phyloP scores from a whole-genome alignment of 2,329 filamentous ascomycete genomes.

The Ploettnerulaceae sp. region DNA sequence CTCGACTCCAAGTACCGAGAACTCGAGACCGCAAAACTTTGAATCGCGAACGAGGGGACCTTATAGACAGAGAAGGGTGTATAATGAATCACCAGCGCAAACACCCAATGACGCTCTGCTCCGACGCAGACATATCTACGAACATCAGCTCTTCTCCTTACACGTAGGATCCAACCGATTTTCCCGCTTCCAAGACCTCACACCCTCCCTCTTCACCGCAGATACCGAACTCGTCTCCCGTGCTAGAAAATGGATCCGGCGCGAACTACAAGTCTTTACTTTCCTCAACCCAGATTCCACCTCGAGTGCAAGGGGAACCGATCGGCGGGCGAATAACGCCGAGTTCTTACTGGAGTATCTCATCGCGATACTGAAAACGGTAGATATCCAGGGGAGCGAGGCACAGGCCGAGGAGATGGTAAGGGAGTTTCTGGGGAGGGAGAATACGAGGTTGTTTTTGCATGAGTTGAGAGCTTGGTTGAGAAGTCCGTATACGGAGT shows the following conservation, averaged over 20 bases:
- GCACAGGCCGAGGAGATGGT: slow-evolving; percentile 78
- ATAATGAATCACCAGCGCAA: slow-evolving; percentile 6
- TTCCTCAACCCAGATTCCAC: slow-evolving; percentile 50
- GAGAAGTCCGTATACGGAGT: slow-evolving; percentile 67
- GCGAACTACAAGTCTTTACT: slow-evolving; percentile 78
- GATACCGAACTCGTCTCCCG: slow-evolving; percentile 67
- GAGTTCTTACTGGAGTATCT: slow-evolving; percentile 87
- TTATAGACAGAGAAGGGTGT: slow-evolving; percentile 15
- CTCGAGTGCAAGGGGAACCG: slow-evolving; percentile 15
- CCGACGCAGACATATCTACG: slow-evolving; percentile 68
- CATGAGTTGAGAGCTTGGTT: slow-evolving; percentile 84
- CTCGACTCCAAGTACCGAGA: slow-evolving; percentile 2
- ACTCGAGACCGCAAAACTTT: slow-evolving; percentile 11
- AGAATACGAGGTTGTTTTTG: slow-evolving; percentile 69
- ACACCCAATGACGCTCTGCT: slow-evolving; percentile 33
- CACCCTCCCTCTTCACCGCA: slow-evolving; percentile 57
- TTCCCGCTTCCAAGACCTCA: slow-evolving; percentile 72
- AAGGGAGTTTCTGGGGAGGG: slow-evolving; percentile 69
- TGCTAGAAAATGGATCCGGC: slow-evolving; percentile 74
- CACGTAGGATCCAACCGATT: slow-evolving; percentile 77
- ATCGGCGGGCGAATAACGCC: slow-evolving; percentile 59
- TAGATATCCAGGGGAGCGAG: slow-evolving; percentile 73
- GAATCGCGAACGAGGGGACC: slow-evolving; percentile 16
- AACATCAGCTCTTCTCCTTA: slow-evolving; percentile 65
- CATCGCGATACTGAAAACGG: slow-evolving; percentile 73